Base-by-base conservation (phyloP, 495 filamentous ascomycete species). In the Penicillium maclennaniae region DNA sequence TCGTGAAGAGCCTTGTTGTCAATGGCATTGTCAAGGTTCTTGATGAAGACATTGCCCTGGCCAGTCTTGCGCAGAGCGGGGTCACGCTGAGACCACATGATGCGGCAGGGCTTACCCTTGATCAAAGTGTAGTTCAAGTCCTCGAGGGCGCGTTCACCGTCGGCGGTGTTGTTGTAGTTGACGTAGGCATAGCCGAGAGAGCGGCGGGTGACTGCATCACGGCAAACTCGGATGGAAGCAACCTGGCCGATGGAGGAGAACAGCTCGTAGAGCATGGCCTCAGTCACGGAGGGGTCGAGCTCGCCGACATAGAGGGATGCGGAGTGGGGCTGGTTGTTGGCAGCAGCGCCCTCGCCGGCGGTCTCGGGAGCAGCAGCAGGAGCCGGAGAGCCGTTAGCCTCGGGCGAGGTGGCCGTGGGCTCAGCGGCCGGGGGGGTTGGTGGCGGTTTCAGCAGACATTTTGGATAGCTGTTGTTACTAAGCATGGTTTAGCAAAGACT, bases 21-120 rank as follows among this genome's bases (percentile, higher is more conserved):
- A 63, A 99, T 99, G 66, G 92, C 95, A 61, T 82, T 84, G 70
- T 99, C 93, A 56, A 99, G 79, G 79, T 99, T 99, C 84, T 99
- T 99, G 85, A 99, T 99, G 83, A 99, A 99, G 62, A 99, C 91
- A 69, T 99, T 99, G 69, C 93, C 93, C 75, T 97, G 92, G 59
- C 93, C 93, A 62, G 91, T 99, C 86, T 99, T 99, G 77, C 93
- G 93, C 65, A 97, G 82, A 69, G 92, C 93, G 59, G 93, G 93
- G 75, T 99, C 93, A 75, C 93, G 93, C 82, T 99, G 93, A 53
- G 95, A 97, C 93, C 93, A 99, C 93, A 99, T 99, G 82, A 99
- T 99, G 72, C 93, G 93, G 86, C 95, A 97, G 31, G 93, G 92
- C 70, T 89, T 91, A 63, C 90, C 90, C 84, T 97, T 97, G 81